Conservation (phyloP, 2,329 filamentous ascomycete genomes). For the Ophiostoma australiae region DNA sequence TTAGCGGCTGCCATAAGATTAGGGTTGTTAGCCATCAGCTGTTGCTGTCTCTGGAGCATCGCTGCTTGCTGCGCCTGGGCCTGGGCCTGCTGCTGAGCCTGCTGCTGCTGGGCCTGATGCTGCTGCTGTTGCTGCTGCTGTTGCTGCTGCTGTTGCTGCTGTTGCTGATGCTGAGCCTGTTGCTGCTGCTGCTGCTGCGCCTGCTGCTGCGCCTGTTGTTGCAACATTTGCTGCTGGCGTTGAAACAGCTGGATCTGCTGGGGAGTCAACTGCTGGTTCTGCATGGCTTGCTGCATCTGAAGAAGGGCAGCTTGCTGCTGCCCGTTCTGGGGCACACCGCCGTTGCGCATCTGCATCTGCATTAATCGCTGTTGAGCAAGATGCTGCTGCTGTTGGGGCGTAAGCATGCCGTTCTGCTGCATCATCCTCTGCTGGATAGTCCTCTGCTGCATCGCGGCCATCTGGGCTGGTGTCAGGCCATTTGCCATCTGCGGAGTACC, state of each 20-base stretch:
- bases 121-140: conserved; percentile 29
- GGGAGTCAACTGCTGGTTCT: conserved; percentile 25
- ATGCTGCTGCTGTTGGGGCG: conserved; percentile 12
- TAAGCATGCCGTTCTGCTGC: conserved; percentile 36
- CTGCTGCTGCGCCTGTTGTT: conserved; percentile 28
- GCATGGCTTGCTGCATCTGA: conserved; percentile 27
- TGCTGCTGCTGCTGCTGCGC: conserved; percentile 30
- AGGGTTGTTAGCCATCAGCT: conserved; percentile 29
- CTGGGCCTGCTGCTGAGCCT: conserved; percentile 33
- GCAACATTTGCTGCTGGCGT: conserved; percentile 33
- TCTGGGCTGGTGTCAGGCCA: background rate
- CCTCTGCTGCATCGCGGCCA: conserved; percentile 9
- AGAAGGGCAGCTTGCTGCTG: conserved; percentile 28
- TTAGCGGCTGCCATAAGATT: conserved; percentile 30
- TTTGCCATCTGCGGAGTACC: conserved; percentile 13
- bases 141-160: conserved; percentile 28
- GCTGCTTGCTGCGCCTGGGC: conserved; percentile 33
- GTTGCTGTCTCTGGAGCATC: conserved; percentile 40
- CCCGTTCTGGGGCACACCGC: background rate
- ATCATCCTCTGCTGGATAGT: background rate
- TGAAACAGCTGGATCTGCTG: conserved; percentile 30
- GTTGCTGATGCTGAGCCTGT: conserved; percentile 33
- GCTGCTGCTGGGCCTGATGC: conserved; percentile 34
- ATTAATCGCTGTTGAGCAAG: conserved; percentile 10
- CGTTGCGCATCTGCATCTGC: conserved; percentile 19